A percentile compares a stretch with the other conserved stretches of the same genome.
Conservation (phyloP, 2,329 filamentous ascomycete species). For the Calonectria montana region DNA sequence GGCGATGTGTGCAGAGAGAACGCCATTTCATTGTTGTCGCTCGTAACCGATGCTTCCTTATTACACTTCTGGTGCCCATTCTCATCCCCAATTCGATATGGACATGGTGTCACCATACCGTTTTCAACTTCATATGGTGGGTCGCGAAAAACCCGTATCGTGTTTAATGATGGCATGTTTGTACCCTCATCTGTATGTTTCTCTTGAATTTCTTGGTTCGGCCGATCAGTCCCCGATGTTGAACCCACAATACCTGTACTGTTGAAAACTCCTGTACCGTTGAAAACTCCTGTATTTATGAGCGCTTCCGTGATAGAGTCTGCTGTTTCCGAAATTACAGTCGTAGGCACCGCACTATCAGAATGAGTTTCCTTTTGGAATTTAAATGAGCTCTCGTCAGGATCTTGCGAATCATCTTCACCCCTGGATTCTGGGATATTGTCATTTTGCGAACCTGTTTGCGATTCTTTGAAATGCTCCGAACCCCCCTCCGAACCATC, state of each 20-base stretch:
- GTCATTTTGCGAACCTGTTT: too few species aligned
- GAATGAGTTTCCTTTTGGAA: not conserved
- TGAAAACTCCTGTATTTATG: slow-evolving; percentile 33
- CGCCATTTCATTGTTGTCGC: not conserved
- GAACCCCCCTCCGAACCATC: not conserved
- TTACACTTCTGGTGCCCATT: not conserved
- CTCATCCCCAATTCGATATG: not conserved
- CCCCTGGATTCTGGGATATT: not conserved
- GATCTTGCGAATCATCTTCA: not conserved
- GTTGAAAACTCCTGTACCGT: slow-evolving; percentile 34
- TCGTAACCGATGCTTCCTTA: not conserved
- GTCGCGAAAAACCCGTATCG: not conserved
- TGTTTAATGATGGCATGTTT: not conserved
- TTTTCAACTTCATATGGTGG: slow-evolving; percentile 35
- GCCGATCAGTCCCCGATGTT: not conserved
- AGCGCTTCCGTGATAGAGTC: slow-evolving; percentile 24
- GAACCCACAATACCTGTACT: slow-evolving; percentile 19
- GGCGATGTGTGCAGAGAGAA: not conserved
- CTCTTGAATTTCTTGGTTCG: not conserved
- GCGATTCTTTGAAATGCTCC: not conserved
- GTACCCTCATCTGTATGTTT: too few species aligned
- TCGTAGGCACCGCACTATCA: not conserved
- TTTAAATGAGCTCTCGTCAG: not conserved
- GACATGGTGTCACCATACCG: slow-evolving; percentile 28
- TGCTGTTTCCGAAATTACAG: not conserved